Base-by-base conservation (phyloP, 164 flowering plant genomes). In the Magnolia kwangsiensis region DNA sequence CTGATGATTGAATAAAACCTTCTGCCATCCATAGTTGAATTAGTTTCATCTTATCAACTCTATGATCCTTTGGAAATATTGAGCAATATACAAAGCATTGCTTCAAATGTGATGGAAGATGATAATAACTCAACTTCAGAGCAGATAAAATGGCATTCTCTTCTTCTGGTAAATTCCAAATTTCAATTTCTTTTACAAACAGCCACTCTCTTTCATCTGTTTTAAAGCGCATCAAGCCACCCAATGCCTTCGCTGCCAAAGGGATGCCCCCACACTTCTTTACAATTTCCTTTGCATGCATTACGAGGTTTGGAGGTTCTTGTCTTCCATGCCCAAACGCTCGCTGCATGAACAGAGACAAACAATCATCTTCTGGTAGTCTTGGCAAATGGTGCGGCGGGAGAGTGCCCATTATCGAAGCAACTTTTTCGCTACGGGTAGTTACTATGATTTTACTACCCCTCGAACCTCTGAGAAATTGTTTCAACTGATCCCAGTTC, bases 31-130 rank as follows among this genome's bases (percentile, higher is more conserved):
- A 81, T 7, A 72, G 63, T 69, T 69, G 70, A 13, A 78, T 69
- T 29, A 78, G 29, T 8, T 1, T 20, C 7, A 73, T 70, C 37
- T 75, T 81, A 2, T 61, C 51, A 67, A 81, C 69, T 0, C 5
- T 16, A 27, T 37, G 37, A 37, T 51, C 72, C 59, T 78, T 81
- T 9, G 81, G 83, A 72, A 75, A 78, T 13, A 81, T 21, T 0
- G 74, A 75, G 63, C 78, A 81, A 51, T 61, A 78, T 1, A 63
- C 72, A 69, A 81, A 78, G n/a, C 81, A 76, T 20, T 63, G 74
- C 67, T 69, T 80, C 50, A 80, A 71, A 65, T 69, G 77, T 66
- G 74, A 71, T 8, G 81, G 78, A 19, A 81, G 20, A 64, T 75
- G 66, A 31, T 75, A 7, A 55, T 75, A 78, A 68, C 79, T 78